Evolutionary conservation across 495 filamentous ascomycete species (phyloP).

Genomic region (Thermochaetoides thermophila): DNA sequence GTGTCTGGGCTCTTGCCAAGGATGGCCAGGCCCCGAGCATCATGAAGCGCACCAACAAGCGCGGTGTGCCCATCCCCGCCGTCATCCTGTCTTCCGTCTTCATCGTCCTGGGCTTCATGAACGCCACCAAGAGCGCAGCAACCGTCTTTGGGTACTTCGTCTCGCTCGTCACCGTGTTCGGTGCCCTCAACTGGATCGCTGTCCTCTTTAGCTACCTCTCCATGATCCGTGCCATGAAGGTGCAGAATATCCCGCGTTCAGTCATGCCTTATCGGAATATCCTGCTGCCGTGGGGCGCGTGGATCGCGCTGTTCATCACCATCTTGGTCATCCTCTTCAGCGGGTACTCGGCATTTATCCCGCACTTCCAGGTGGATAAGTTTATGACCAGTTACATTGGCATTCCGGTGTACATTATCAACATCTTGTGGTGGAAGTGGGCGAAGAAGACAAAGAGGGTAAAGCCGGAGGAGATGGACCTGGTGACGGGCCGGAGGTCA

Average conservation of each 20-base stretch:
- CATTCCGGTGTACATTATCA: constrained; percentile 59
- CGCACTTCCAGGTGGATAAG: constrained; percentile 49
- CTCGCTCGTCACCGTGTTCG: constrained; percentile 69
- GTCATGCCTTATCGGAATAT: constrained; percentile 60
- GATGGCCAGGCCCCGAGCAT: constrained; percentile 63
- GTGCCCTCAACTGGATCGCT: constrained; percentile 71
- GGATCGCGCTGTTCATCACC: constrained; percentile 51
- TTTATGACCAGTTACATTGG: constrained; percentile 76
- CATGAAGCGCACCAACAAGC: constrained; percentile 52
- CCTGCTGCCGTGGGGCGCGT: constrained; percentile 53
- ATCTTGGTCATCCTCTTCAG: constrained; percentile 62
- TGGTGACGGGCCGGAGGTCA: constrained; percentile 15
- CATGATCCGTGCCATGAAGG: constrained; percentile 60
- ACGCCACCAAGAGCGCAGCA: constrained; percentile 50
- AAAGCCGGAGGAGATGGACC: constrained; percentile 15
- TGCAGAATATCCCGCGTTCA: constrained; percentile 50
- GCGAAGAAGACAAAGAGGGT: constrained; percentile 22
- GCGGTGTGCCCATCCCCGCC: constrained; percentile 62
- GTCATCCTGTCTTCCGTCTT: constrained; percentile 47
- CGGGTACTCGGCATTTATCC: constrained; percentile 47
- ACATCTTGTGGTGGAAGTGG: constrained; percentile 19
- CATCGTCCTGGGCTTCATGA: constrained; percentile 62
- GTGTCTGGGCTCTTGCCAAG: constrained; percentile 61
- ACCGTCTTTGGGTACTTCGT: constrained; percentile 75
- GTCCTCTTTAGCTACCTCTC: constrained; percentile 70